Base-by-base conservation (phyloP, 768 basidiomycete genomes). In the Krasilnikovozyma curviuscula region DNA sequence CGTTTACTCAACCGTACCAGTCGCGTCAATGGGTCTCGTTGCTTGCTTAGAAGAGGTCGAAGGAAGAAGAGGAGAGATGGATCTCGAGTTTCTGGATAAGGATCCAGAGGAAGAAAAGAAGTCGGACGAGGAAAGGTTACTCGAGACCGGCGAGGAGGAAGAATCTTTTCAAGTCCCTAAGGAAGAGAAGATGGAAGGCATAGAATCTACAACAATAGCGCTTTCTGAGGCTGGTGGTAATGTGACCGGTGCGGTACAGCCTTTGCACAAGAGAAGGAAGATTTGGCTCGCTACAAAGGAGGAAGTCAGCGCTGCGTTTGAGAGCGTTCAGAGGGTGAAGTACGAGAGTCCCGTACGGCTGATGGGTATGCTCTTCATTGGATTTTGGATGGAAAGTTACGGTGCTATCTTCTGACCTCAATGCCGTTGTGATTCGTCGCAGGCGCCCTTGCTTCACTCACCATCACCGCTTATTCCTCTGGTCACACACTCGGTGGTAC, bases 291-390 rank as follows among this genome's bases (percentile, higher is more conserved):
- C 85, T 5, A 84, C 81, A 13, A 66, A 73, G 3, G 76, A 78
- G 40, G 82, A 95, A 66, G 79, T 98, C 9, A 79, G 85, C 58
- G 83, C 86, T 50, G 84, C 91, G 3, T 95, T 95, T 62, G 82
- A 89, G 55, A 77, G 76, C 5, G 73, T 97, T 55, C 93, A 82
- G 58, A 83, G 86, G 1, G 73, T 97, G 55, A 75, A 89, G 46
- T 97, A 91, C 62, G 89, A 86, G 8, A 89, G 95, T 56, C 91
- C 91, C 3, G 82, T 84, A 5, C 88, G 91, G 66, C 71, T 98
- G 27, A 81, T 84, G 71, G 89, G 89, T 84, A 35, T 58, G n/a
- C 23, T 32, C 18, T 16, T 14, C 25, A 9, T 18, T n/a, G 14
- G 14, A 19, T 14, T 19, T 13, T 19, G 27, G 12, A 10, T 34